phyloP scores from a whole-genome alignment of 306 rosid genomes.

The Fagus crenata region DNA sequence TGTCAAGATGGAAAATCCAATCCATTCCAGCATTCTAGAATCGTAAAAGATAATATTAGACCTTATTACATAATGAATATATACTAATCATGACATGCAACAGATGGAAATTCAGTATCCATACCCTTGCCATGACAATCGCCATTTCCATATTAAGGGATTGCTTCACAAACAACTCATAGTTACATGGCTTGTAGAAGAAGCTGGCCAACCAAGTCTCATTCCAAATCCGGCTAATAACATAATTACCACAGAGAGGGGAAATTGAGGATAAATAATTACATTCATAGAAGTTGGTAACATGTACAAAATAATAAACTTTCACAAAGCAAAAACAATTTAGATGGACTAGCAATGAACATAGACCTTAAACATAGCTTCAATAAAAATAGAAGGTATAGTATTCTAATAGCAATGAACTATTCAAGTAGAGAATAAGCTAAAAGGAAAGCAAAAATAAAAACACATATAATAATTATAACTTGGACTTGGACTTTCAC shows the following conservation, averaged over 20 bases:
- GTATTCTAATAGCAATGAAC: constrained; percentile 4
- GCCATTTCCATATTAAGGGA: constrained; percentile 99
- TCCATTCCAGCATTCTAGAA: constrained; percentile 84
- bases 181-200: constrained; percentile 96
- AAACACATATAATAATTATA: background rate
- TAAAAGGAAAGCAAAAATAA: background rate
- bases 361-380: background rate
- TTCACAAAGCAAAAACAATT: constrained; percentile 2
- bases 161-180: constrained; percentile 97
- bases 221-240: constrained; percentile 89
- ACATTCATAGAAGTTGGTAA: constrained; percentile 14
- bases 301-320: constrained; percentile 8
- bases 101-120: constrained; percentile 28
- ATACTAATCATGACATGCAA: constrained; percentile 13
- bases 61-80: constrained; percentile 3
- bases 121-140: constrained; percentile 95
- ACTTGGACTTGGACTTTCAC: too few species aligned
- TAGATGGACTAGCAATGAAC: background rate
- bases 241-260: constrained; percentile 8
- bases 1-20: constrained; percentile 97
- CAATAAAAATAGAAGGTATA: background rate
- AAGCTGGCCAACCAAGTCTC: constrained; percentile 96
- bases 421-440: constrained; percentile 3
- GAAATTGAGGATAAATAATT: constrained; percentile 8
- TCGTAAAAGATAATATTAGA: constrained; percentile 16